These are phyloP conservation scores for Patellifolia procumbens DNA, from an alignment of 179 eudicot species.

Conservation along the genomic window DNA sequence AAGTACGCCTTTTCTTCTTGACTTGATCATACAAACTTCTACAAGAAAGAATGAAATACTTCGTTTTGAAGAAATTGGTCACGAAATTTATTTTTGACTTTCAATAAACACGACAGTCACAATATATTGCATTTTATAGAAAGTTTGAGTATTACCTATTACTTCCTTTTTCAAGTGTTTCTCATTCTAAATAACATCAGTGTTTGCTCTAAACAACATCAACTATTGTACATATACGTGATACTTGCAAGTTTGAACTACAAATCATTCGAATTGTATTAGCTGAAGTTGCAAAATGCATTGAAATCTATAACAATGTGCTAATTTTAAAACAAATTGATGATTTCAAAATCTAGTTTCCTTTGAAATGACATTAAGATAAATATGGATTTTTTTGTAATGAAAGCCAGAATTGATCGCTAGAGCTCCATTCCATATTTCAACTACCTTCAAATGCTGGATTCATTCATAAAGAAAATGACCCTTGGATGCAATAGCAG, in stretches of 20 bases:
- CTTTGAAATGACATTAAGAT: neutral
- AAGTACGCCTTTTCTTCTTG: neutral
- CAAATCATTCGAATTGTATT: neutral
- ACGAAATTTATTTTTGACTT: neutral
- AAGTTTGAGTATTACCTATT: neutral
- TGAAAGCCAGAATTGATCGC: neutral
- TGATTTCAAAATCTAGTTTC: neutral
- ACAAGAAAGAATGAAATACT: neutral
- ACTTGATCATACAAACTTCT: neutral
- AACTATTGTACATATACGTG: neutral
- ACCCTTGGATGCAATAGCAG: constrained; percentile 9
- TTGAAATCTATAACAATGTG: neutral
- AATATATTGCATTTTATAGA: neutral
- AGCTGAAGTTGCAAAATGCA: neutral
- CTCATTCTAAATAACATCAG: neutral
- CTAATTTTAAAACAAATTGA: too few species aligned
- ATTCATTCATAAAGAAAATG: neutral
- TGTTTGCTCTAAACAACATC: neutral
- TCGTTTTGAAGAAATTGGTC: neutral
- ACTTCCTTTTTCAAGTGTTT: neutral
- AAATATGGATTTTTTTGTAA: neutral
- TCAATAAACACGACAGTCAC: neutral
- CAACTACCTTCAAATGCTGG: constrained; percentile 2
- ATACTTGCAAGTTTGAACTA: neutral
- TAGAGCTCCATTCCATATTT: neutral